Conservation (phyloP, 2,329 filamentous ascomycete species). For the Penicillium sp. region DNA sequence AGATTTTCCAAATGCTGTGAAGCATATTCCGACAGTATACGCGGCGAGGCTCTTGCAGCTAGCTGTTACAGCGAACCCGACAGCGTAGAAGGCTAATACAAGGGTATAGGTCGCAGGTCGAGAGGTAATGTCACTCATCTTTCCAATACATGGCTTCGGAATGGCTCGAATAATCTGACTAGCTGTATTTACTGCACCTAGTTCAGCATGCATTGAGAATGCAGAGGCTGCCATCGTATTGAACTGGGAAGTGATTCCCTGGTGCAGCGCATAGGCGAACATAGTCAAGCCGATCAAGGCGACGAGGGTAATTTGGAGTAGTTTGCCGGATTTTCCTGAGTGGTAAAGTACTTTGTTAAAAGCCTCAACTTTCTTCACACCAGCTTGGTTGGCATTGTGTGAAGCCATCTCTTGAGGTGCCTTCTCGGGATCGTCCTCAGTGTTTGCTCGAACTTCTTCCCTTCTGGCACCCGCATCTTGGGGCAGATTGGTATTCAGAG, state of each 20-base stretch:
- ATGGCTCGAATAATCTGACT: conserved; percentile 28
- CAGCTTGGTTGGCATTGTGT: too few relatives aligned
- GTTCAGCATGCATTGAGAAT: conserved; percentile 22
- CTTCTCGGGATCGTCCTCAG: too few relatives aligned
- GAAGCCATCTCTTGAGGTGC: too few relatives aligned
- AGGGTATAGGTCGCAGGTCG: conserved; percentile 24
- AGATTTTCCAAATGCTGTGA: conserved; percentile 33
- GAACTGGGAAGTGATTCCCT: conserved; percentile 28
- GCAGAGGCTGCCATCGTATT: conserved; percentile 25
- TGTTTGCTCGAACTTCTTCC: too few relatives aligned
- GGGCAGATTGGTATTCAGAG: too few relatives aligned
- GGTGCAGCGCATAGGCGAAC: conserved; percentile 33
- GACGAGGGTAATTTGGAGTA: conserved; percentile 25
- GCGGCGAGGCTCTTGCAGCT: conserved; percentile 22
- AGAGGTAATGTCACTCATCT: conserved; percentile 29
- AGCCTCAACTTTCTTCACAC: conserved; percentile 24
- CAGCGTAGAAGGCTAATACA: conserved; percentile 26
- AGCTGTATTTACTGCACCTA: conserved; percentile 22
- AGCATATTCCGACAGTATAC: conserved; percentile 31
- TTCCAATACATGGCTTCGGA: conserved; percentile 28
- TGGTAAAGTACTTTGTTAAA: conserved; percentile 33
- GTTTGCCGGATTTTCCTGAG: conserved; percentile 25
- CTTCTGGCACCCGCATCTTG: too few relatives aligned
- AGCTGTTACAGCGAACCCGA: conserved; percentile 23
- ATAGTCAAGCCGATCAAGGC: conserved; percentile 31